phyloP scores from a whole-genome alignment of 2,329 filamentous ascomycete species.

The Coniella lustricola region DNA sequence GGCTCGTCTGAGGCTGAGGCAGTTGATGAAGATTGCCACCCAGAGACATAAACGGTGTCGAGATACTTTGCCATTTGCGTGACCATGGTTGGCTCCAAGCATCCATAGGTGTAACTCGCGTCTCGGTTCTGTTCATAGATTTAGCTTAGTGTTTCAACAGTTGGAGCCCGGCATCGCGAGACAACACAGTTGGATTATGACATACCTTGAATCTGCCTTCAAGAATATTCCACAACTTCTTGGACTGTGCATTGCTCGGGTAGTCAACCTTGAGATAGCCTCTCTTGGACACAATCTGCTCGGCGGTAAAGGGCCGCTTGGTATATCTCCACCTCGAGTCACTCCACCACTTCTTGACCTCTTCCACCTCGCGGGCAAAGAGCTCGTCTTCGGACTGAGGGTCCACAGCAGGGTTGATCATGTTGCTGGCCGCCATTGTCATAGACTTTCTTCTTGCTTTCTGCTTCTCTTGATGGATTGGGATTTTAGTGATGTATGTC shows the following conservation, averaged over 20 bases:
- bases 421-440: conserved; percentile 55
- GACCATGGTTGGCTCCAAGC: conserved; percentile 95
- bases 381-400: conserved; percentile 54
- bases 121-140: conserved; percentile 57
- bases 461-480: neutral
- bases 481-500: neutral
- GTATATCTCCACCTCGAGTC: conserved; percentile 90
- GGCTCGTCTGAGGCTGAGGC: conserved; percentile 93
- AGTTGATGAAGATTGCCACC: conserved; percentile 97
- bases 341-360: conserved; percentile 90
- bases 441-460: neutral
- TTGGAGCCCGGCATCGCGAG: no score
- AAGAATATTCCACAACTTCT: conserved; percentile 91
- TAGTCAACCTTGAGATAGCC: conserved; percentile 88
- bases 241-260: conserved; percentile 78
- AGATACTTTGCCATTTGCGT: conserved; percentile 99
- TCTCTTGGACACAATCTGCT: conserved; percentile 94
- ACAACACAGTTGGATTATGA: conserved; percentile 2
- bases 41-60: conserved; percentile 97
- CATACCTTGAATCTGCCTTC: conserved; percentile 78
- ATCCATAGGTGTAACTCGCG: conserved; percentile 92
- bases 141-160: no score
- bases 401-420: conserved; percentile 51
- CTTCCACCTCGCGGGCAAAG: conserved; percentile 76
- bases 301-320: conserved; percentile 85